Conservation (phyloP, 768 basidiomycete genomes). For the Sarcodon sp. region DNA sequence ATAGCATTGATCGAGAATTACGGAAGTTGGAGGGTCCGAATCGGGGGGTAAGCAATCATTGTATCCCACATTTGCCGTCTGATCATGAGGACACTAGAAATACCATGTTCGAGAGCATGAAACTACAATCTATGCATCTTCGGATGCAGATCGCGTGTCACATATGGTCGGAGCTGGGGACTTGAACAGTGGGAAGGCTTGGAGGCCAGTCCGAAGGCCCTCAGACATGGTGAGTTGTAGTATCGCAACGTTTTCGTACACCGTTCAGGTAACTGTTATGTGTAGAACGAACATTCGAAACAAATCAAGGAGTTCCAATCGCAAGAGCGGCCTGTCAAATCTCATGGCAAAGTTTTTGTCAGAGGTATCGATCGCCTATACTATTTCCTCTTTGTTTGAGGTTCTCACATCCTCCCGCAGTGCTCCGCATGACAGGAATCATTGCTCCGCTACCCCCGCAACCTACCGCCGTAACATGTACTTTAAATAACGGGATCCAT, state of each 20-base stretch:
- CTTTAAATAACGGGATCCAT: conserved; percentile 94
- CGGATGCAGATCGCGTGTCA: conserved; percentile 56
- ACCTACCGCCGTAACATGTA: conserved; percentile 66
- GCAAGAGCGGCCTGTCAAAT: conserved; percentile 67
- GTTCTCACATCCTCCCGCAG: conserved; percentile 25
- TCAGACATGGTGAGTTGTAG: conserved; percentile 75
- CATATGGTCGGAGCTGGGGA: conserved; percentile 71
- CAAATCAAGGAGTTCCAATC: conserved; percentile 75
- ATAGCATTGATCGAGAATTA: conserved; percentile 66
- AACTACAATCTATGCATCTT: conserved; percentile 62
- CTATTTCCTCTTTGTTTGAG: background rate
- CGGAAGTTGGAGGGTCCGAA: conserved; percentile 36
- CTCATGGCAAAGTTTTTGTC: conserved; percentile 89
- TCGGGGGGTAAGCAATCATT: conserved; percentile 26
- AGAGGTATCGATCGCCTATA: conserved; percentile 44
- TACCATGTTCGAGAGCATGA: conserved; percentile 77
- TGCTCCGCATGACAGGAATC: conserved; percentile 62
- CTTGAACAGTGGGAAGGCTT: conserved; percentile 69
- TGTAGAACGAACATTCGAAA: conserved; percentile 86
- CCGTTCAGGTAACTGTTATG: background rate
- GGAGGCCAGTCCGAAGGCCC: conserved; percentile 78
- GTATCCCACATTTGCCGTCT: conserved; percentile 3
- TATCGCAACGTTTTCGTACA: background rate
- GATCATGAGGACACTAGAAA: conserved; percentile 28
- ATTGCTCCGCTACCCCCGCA: conserved; percentile 71